Evolutionary conservation across 257 asterid species (phyloP), one percentile per base, ranked within the genome.

Genomic region (Solanum bulbocastanum): DNA sequence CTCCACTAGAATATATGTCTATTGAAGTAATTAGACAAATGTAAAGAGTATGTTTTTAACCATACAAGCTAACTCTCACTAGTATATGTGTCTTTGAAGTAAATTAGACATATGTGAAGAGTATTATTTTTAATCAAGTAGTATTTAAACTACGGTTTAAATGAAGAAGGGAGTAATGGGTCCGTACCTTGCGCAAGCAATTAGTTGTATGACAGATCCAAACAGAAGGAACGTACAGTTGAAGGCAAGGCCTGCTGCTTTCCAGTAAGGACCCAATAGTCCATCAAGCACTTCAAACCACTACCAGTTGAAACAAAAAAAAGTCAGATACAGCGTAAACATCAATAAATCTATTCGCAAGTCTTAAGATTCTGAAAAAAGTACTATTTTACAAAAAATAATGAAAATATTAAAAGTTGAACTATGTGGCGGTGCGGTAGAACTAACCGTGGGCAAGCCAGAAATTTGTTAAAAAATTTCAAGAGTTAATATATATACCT

Each of bases 271-370:
- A 39, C 99, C 99, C 25, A 97, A 92, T 42, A 97, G 90, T 60
- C 99, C 99, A 91, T 96, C 98, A 36, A 97, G 93, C 68, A 97
- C 99, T 84, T 97, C 99, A 81, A 96, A 97, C 99, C 99, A 97
- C 99, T 97, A 93, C 83, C 87, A 35, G 8, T 35, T n/a, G 35
- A 22, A 37, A 69, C 10, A 30, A 22, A 4, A 27, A 27, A 12
- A 46, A 46, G 18, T 76, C 13, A 23, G 42, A 8, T 12, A 22
- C 10, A 30, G 8, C 20, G 25, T 33, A 25, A 27, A 81, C 11
- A 79, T 25, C 8, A 78, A 32, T 33, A 33, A 71, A 79, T 79
- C 65, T 44, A 15, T 44, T 25, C 15, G 39, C 84, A 40, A 40
- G 39, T 79, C 39, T 14, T 25, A 22, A 44, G 65, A 79, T 79